phyloP scores from a whole-genome alignment of 345 rosid genomes.

The Boechera divaricarpa region DNA sequence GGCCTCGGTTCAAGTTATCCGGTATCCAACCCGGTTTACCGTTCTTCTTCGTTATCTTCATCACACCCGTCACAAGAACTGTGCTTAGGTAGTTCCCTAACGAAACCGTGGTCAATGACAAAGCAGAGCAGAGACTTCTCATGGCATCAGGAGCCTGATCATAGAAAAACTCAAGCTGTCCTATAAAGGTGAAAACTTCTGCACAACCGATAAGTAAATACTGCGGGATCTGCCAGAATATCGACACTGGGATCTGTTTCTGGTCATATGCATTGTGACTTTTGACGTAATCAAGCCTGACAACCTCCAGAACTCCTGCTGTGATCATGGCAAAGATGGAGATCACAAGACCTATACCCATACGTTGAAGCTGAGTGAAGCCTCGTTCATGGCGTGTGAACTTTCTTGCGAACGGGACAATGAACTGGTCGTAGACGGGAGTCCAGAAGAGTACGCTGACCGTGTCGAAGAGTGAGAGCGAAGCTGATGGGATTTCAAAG shows the following conservation, averaged over 20 bases:
- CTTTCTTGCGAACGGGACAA: conserved; percentile 70
- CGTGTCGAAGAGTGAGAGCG: conserved; percentile 84
- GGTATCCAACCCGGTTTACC: conserved; percentile 61
- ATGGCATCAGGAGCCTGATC: conserved; percentile 62
- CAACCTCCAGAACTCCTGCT: conserved; percentile 75
- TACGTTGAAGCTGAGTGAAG: conserved; percentile 92
- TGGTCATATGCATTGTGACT: conserved; percentile 71
- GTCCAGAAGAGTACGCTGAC: conserved; percentile 92
- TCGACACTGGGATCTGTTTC: conserved; percentile 67
- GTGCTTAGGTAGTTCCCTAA: conserved; percentile 57
- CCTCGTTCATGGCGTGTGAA: conserved; percentile 83
- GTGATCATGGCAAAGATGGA: conserved; percentile 73
- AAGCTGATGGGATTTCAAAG: conserved; percentile 89
- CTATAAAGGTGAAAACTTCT: conserved; percentile 59
- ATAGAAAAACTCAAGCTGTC: conserved; percentile 57
- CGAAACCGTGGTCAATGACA: conserved; percentile 53
- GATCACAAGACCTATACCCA: conserved; percentile 90
- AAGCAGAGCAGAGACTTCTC: conserved; percentile 58
- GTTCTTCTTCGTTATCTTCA: conserved; percentile 49
- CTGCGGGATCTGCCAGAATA: conserved; percentile 86
- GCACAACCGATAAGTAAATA: conserved; percentile 57
- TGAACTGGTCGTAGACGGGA: conserved; percentile 73
- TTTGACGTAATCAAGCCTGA: conserved; percentile 62
- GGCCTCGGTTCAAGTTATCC: conserved; percentile 56
- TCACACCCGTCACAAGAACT: conserved; percentile 50